A percentile compares a stretch with the other conserved stretches of the same genome.
Conservation (phyloP, 192 early-diverging fungal species). For the Coemansia sp. region DNA sequence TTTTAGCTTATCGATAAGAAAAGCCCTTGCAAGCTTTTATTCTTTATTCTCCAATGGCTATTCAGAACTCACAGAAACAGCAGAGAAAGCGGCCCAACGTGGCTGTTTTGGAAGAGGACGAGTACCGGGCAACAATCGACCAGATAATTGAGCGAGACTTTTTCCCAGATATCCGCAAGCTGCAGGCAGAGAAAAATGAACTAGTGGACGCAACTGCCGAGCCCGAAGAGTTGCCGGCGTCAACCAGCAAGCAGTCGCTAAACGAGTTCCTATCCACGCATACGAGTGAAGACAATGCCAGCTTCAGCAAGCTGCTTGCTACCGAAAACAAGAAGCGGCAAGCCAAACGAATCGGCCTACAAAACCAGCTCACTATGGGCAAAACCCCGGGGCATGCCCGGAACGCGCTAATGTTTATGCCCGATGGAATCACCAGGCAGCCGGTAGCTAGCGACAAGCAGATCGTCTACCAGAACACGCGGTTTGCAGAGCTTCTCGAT, state of each 20-base stretch:
- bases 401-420: constrained; percentile 27
- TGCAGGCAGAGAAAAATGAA: constrained; percentile 3
- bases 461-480: constrained; percentile 37
- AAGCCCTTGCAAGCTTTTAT: too few species aligned
- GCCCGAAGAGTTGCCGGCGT: too few species aligned
- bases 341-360: neutral
- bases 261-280: constrained; percentile 26
- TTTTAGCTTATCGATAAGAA: too few species aligned
- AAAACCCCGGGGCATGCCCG: neutral
- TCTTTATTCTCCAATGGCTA: too few species aligned
- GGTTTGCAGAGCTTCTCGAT: constrained; percentile 6
- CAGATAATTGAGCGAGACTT: constrained; percentile 38
- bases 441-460: constrained; percentile 5
- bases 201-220: neutral
- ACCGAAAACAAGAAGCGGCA: constrained; percentile 9
- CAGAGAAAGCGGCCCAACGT: neutral
- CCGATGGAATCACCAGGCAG: constrained; percentile 3
- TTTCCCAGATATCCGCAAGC: constrained; percentile 25
- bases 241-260: constrained; percentile 10
- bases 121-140: constrained; percentile 20
- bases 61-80: neutral
- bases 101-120: constrained; percentile 25
- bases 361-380: neutral
- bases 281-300: constrained; percentile 38
- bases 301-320: constrained; percentile 23